phyloP scores from a whole-genome alignment of 2,329 filamentous ascomycete species.

The Fusarium coffeatum region DNA sequence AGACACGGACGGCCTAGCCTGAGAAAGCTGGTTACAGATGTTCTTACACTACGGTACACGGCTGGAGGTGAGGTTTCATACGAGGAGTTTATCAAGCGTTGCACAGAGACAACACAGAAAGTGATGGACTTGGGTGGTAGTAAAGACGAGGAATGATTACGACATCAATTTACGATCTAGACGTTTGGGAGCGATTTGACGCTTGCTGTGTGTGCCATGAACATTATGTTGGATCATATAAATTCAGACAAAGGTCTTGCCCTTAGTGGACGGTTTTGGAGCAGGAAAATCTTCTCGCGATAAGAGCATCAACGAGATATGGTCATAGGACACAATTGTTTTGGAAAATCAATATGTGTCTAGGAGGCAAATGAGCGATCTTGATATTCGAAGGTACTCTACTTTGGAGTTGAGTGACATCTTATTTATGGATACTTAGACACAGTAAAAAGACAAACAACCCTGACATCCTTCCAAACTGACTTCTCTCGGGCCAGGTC shows the following conservation, averaged over 20 bases:
- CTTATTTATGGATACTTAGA: background rate
- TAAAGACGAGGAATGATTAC: background rate
- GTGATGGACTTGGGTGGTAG: constrained; percentile 2
- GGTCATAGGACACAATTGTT: background rate
- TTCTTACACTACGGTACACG: constrained; percentile 40
- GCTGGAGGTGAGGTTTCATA: background rate
- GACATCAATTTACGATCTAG: background rate
- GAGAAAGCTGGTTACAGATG: constrained; percentile 22
- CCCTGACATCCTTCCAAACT: background rate
- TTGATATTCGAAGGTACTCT: background rate
- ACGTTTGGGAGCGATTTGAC: background rate
- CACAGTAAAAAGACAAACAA: background rate
- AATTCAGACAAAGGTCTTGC: background rate
- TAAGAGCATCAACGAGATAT: background rate
- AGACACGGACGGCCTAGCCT: constrained; percentile 11
- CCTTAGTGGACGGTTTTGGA: background rate
- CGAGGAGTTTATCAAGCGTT: constrained; percentile 29
- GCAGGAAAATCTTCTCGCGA: background rate
- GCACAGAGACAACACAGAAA: constrained; percentile 11
- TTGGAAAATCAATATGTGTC: background rate
- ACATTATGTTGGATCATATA: no score
- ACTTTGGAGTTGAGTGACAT: background rate
- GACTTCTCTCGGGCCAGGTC: no score
- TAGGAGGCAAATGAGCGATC: background rate
- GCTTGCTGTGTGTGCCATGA: background rate